Percentiles rank a stretch among this genome's conserved stretches.
Conservation (phyloP, 2,329 filamentous ascomycete species). For the Aspergillus felis region DNA sequence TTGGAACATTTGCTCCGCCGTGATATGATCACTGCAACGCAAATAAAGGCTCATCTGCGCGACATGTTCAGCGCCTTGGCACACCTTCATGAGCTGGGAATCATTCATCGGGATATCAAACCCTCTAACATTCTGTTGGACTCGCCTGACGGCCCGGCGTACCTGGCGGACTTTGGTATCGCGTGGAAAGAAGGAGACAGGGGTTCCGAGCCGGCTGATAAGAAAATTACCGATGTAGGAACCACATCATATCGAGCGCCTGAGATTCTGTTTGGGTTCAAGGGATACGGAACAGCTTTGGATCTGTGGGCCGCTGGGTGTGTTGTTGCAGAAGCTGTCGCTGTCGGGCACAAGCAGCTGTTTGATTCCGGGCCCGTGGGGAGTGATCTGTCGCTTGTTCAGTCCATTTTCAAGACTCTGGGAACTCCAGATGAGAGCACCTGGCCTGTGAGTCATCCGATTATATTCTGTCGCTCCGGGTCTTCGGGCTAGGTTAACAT, state of each 20-base stretch:
- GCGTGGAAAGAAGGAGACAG: slow-evolving; percentile 66
- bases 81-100: slow-evolving; percentile 67
- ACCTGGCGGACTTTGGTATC: slow-evolving; percentile 87
- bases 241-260: slow-evolving; percentile 89
- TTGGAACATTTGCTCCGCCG: slow-evolving; percentile 63
- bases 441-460: slow-evolving; percentile 65
- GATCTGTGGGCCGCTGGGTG: slow-evolving; percentile 90
- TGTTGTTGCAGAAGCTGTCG: slow-evolving; percentile 72
- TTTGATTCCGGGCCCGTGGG: slow-evolving; percentile 89
- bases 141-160: slow-evolving; percentile 65
- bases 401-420: slow-evolving; percentile 87
- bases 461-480: not conserved
- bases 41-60: slow-evolving; percentile 51
- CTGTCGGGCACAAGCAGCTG: slow-evolving; percentile 55
- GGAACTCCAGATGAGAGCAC: slow-evolving; percentile 75
- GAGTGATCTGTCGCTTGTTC: slow-evolving; percentile 83
- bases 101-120: slow-evolving; percentile 93
- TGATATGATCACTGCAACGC: slow-evolving; percentile 35
- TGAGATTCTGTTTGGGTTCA: slow-evolving; percentile 83
- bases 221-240: slow-evolving; percentile 88
- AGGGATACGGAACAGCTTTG: slow-evolving; percentile 64
- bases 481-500: slow-evolving; percentile 1
- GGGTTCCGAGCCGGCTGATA: slow-evolving; percentile 57
- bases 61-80: slow-evolving; percentile 69
- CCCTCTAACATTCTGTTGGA: slow-evolving; percentile 80